A percentile compares a stretch with the other conserved stretches of the same genome.
Evolutionary conservation across 768 basidiomycete species (phyloP).

Genomic region (Lyophyllum shimeji): DNA sequence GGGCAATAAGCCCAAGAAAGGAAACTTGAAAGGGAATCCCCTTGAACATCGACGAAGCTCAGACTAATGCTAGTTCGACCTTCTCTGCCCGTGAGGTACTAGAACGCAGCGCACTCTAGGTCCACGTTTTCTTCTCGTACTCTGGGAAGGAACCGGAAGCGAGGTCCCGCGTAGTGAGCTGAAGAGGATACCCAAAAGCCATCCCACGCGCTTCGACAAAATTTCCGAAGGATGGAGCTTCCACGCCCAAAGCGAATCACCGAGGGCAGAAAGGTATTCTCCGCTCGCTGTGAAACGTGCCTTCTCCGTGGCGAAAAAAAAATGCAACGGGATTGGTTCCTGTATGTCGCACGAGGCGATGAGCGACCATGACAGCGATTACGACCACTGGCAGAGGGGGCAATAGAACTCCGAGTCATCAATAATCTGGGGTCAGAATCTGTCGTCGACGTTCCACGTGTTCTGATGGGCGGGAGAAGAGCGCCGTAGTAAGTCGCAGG

Average conservation of each 20-base stretch:
- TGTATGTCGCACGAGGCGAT: neutral
- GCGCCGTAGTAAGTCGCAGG: neutral
- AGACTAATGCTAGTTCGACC: neutral
- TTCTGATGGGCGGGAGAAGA: conserved; percentile 1
- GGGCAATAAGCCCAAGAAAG: neutral
- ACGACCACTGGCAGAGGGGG: neutral
- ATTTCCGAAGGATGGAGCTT: neutral
- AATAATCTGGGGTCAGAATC: neutral
- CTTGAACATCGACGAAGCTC: neutral
- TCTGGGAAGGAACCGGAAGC: neutral
- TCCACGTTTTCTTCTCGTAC: neutral
- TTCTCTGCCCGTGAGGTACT: neutral
- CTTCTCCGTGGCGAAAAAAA: neutral
- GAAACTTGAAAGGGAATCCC: conserved; percentile 4
- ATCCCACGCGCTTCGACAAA: neutral
- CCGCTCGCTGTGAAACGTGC: neutral
- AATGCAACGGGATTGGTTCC: neutral
- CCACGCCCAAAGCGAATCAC: neutral
- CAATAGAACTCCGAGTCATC: neutral
- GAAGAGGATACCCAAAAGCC: neutral
- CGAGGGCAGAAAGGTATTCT: neutral
- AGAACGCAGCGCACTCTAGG: neutral
- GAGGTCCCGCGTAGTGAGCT: neutral
- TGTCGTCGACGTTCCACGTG: conserved; percentile 10
- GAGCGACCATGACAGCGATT: neutral